Evolutionary conservation across 768 basidiomycete genomes (phyloP), one percentile per base, ranked within the genome.

Genomic region (Psilocybe tampanensis): DNA sequence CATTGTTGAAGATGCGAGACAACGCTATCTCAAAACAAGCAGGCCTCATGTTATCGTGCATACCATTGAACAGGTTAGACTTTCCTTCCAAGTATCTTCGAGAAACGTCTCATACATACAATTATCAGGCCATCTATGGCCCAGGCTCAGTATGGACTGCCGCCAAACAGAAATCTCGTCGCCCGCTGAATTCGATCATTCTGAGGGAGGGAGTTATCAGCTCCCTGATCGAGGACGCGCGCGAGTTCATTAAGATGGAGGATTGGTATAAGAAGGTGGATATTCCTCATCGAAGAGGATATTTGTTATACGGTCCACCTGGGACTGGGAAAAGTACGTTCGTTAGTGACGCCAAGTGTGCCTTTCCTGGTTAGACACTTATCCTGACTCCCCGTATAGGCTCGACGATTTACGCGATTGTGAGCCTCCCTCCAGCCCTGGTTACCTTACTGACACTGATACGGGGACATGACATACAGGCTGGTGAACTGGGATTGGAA

Each of bases 401-500:
- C 8, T 82, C 79, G 8, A 83, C 82, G 0, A 82, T 84, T 12
- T 83, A 84, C 54, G 82, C 82, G 12, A 68, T 84, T 24, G 79
- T 78, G n/a, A n/a, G 80, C 94, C 11, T 81, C 18, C 18, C 21
- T 13, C n/a, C 17, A 9, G 21, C 12, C 22, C 22, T 21, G 39
- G 8, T 42, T 36, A 24, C 15, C 7, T 8, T 13, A 29, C n/a
- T n/a, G n/a, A n/a, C n/a, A n/a, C n/a, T n/a, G 29, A 29, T 9
- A n/a, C 24, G 18, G 17, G 6, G 3, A 13, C n/a, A 26, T n/a
- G 6, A 6, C 36, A 13, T 39, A 7, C 36, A 58, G 56, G 61
- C 80, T 7, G 80, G 81, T 3, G 90, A 92, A 68, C 76, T 95
- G 8, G 84, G 86, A 3, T 78, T 96, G 17, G 92, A 95, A 70